Base-by-base conservation (phyloP, 257 asterid genomes). In the Penstemon newberryi region DNA sequence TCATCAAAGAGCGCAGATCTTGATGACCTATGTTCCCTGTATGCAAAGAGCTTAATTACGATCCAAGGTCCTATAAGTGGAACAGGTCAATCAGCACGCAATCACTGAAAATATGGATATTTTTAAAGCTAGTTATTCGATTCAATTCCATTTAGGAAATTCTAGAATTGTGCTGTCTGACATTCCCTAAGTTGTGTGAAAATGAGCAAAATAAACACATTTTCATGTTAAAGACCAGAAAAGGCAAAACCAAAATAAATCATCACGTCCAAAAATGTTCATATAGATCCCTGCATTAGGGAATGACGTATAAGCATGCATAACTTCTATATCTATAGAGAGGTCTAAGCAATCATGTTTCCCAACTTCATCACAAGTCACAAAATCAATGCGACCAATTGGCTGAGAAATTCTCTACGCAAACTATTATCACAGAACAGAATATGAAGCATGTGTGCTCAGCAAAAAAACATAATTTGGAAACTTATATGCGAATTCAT, bases 11-110 rank as follows among this genome's bases (percentile, higher is more conserved):
- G 94, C 64, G 96, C 77, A 66, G 92, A 53, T 84, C 96, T 79
- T 67, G 93, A 83, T 71, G 79, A 70, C 45, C 90, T 88, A 73
- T 81, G 87, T 64, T 93, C 97, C 85, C 99, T 90, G 92, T 46
- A 68, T 15, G 41, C 61, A 69, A 65, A 65, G 53, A 25, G 33
- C 33, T 25, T 25, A 25, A 25, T 25, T 25, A 25, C 33, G 2
- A 25, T 25, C 2, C 33, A 25, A 25, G 33, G 33, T 25, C 33
- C 33, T 25, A 25, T 25, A 25, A 25, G 33, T 25, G 2, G 33
- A 25, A 25, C 33, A 1, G 33, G 33, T 25, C 33, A 44, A 12
- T 41, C 5, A n/a, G 5, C 63, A 39, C 10, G 6, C 56, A 46
- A 39, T 37, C 54, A 49, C 42, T 4, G n/a, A 53, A 13, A 33